Evolutionary conservation across 495 filamentous ascomycete genomes (phyloP), one percentile per base, ranked within the genome.

Genomic region (Podospora didyma): DNA sequence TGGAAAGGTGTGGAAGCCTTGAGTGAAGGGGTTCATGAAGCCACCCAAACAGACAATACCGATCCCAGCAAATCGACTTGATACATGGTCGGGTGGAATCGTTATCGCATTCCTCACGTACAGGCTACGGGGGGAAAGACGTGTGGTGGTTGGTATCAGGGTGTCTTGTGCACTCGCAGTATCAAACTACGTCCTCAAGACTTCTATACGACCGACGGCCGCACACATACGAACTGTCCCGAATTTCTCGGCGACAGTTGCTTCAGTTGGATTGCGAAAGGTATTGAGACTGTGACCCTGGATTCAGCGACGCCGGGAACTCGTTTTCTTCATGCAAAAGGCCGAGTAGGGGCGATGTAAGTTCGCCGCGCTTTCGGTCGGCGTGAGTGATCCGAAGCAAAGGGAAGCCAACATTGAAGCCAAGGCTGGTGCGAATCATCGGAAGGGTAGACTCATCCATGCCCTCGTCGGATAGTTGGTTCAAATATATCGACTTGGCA

Each of bases 61-160:
- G 16, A 53, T 44, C 21, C 51, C 37, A 19, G 19, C 37, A 12
- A 35, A 45, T n/a, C 51, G 34, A 11, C 21, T 53, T n/a, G 51
- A 53, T 9, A 53, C 51, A 14, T 53, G 51, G n/a, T 24, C 28
- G 16, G 11, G 7, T 4, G 51, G 51, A 14, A 53, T 53, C 11
- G 21, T 20, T 24, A 53, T 45, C 3, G 12, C 22, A 28, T 53
- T 35, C 14, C 51, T 1, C 14, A 53, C n/a, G n/a, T 53, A 53
- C 21, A 53, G 20, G 23, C 37, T 26, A 7, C 21, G 51, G 19
- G 4, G 14, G 20, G 51, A 35, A n/a, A 20, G 20, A 3, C 6
- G 2, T 2, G 10, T 21, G 20, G 12, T 26, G 5, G 17, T 28
- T 5, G 6, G 16, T 12, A 5, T 44, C 24, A 44, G 39, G 19